phyloP scores from a whole-genome alignment of 257 asterid species.

The Nicotiana benthamiana region DNA sequence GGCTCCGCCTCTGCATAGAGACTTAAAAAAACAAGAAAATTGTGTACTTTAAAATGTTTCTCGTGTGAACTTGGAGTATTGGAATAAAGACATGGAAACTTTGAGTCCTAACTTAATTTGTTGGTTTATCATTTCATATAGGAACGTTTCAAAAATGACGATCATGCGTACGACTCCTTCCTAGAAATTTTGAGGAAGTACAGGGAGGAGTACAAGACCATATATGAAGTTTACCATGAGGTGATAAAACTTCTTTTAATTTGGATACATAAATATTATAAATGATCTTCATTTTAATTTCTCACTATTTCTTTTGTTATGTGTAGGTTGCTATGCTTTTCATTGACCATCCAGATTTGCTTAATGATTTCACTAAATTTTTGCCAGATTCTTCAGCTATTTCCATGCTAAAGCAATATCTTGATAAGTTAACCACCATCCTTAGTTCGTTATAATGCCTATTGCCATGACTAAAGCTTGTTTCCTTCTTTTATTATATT shows the following conservation, averaged over 20 bases:
- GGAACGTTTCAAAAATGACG: constrained; percentile 79
- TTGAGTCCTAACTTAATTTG: background rate
- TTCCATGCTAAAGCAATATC: constrained; percentile 34
- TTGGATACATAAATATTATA: background rate
- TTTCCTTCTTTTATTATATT: no score
- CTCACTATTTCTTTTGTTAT: background rate
- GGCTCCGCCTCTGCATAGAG: no score
- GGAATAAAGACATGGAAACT: background rate
- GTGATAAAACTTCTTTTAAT: constrained; percentile 19
- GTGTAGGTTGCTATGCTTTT: constrained; percentile 78
- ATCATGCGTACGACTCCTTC: constrained; percentile 79
- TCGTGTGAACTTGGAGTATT: background rate
- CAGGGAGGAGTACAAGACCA: constrained; percentile 80
- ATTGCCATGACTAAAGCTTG: background rate
- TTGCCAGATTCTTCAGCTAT: constrained; percentile 69
- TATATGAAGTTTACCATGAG: constrained; percentile 82
- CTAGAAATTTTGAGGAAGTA: constrained; percentile 90
- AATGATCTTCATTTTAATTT: background rate
- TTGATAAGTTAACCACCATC: background rate
- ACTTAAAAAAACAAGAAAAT: no score
- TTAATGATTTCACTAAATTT: constrained; percentile 86
- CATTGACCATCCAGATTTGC: constrained; percentile 80
- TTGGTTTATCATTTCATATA: constrained; percentile 27
- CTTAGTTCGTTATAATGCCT: background rate
- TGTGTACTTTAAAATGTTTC: background rate